phyloP scores from a whole-genome alignment of 768 basidiomycete species.

The Boletus patriciae region DNA sequence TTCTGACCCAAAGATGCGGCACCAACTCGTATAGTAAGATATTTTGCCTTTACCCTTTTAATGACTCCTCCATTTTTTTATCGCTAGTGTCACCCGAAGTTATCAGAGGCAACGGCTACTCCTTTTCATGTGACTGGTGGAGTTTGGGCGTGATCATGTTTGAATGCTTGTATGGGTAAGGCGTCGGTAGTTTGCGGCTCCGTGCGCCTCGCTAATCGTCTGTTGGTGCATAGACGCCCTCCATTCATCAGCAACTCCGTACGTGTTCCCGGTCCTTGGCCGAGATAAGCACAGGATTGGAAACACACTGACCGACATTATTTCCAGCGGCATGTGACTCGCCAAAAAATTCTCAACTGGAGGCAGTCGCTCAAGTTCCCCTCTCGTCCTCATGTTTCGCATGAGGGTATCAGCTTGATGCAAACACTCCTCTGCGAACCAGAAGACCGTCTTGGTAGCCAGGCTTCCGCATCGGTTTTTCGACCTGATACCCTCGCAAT shows the following conservation, averaged over 20 bases:
- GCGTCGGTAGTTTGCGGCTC: constrained; percentile 31
- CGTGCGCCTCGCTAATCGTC: constrained; percentile 26
- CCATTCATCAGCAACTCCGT: constrained; percentile 96
- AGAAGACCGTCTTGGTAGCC: constrained; percentile 88
- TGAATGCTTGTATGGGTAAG: constrained; percentile 89
- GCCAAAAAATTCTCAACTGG: constrained; percentile 98
- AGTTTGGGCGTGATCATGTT: constrained; percentile 96
- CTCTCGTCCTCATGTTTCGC: constrained; percentile 75
- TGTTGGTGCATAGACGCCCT: constrained; percentile 62
- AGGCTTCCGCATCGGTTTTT: constrained; percentile 61
- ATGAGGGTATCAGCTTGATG: constrained; percentile 86
- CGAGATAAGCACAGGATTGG: constrained; percentile 23
- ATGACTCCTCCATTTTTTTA: constrained; percentile 26
- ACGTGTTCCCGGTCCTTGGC: constrained; percentile 31
- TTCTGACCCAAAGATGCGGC: constrained; percentile 59
- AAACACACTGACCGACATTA: constrained; percentile 12
- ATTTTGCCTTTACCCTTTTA: constrained; percentile 27
- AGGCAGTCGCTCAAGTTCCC: constrained; percentile 87
- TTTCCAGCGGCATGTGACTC: constrained; percentile 81
- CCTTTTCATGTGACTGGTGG: constrained; percentile 98
- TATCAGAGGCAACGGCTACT: constrained; percentile 88
- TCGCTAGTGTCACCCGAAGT: constrained; percentile 84
- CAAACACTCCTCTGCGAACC: constrained; percentile 90
- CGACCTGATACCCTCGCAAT: constrained; percentile 77
- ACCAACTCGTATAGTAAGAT: constrained; percentile 83